Conservation (phyloP, 768 basidiomycete genomes). For the Suillus weaverae region DNA sequence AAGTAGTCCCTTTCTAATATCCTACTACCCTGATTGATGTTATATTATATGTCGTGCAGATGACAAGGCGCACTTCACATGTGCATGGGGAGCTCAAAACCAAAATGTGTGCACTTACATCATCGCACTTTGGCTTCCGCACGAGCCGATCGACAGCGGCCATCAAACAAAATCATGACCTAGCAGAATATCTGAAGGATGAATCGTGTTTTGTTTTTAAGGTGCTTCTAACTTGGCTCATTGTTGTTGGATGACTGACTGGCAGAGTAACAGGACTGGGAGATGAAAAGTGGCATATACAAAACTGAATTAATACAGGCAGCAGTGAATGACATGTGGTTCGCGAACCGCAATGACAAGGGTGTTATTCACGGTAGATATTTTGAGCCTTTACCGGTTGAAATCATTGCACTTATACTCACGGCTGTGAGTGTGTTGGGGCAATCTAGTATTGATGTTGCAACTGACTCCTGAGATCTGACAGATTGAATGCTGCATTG, state of each 20-base stretch:
- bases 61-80: constrained; percentile 9
- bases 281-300: constrained; percentile 23
- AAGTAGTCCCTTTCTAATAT: neutral
- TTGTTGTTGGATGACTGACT: neutral
- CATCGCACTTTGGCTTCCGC: constrained; percentile 5
- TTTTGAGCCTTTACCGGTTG: constrained; percentile 21
- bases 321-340: constrained; percentile 26
- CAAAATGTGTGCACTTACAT: constrained; percentile 1
- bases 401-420: constrained; percentile 7
- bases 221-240: neutral
- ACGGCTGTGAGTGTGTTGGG: neutral
- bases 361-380: constrained; percentile 21
- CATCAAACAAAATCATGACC: constrained; percentile 6
- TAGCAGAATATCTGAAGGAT: constrained; percentile 9
- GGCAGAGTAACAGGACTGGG: constrained; percentile 1
- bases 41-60: neutral
- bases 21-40: neutral
- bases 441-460: too few species aligned
- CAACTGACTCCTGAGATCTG: too few species aligned
- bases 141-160: neutral
- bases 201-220: constrained; percentile 1
- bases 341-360: constrained; percentile 25
- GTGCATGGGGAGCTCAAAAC: constrained; percentile 13
- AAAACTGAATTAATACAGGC: constrained; percentile 26
- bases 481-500: too few species aligned